Evolutionary conservation across 495 filamentous ascomycete species (phyloP), one percentile per base, ranked within the genome.

Genomic region (Clavariopsis aquatica): DNA sequence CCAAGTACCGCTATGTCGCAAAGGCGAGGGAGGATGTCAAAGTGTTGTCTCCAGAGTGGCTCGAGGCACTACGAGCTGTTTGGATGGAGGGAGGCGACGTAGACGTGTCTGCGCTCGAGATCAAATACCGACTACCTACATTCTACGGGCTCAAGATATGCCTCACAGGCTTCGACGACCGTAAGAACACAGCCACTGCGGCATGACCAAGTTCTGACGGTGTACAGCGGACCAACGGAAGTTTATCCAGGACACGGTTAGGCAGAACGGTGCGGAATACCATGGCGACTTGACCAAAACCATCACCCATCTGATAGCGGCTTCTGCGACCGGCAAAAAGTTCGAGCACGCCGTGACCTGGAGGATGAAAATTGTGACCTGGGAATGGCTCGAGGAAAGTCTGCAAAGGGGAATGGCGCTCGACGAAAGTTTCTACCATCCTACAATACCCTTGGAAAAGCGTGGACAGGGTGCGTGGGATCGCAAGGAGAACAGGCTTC

Each of bases 1-100:
- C 87, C 15, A 98, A 98, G 74, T 98, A 98, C 79, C 88, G 87
- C 71, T 96, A 94, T 77, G 93, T 97, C 70, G 94, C 94, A 23
- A 91, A 86, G 64, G 89, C 93, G 73, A 83, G 94, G 28, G 82
- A 86, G 34, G 94, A 98, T 73, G 86, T 98, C 68, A 84, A 83
- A 58, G 89, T 91, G 52, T 83, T 98, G 75, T 81, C 80, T 45
- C 84, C 87, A 28, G 83, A 84, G 71, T 98, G 91, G 91, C 81
- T 98, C 53, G 85, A 93, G 51, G 91, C 91, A 26, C 85, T 97
- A 20, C 84, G 92, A 13, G 77, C 85, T 54, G 80, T 84, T 41
- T 98, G 94, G 95, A 86, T 93, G 57, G 76, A 87, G 56, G 95
- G 89, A 41, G 85, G 82, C 56, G 90, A 93, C 27, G 89, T 91